Conservation (phyloP, 495 filamentous ascomycete species). For the Oidiodendron maius region DNA sequence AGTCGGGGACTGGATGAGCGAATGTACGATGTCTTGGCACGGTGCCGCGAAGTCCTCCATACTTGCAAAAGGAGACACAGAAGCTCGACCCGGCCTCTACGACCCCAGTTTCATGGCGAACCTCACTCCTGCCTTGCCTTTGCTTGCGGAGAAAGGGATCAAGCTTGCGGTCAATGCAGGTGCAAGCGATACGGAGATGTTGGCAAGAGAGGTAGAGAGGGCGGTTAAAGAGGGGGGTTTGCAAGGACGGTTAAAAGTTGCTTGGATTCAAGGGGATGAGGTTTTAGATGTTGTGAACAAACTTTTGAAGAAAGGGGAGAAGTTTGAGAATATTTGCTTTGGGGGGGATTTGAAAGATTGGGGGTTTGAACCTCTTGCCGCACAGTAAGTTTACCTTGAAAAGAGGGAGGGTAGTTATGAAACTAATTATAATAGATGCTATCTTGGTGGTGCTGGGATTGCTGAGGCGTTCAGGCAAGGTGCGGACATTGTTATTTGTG, state of each 20-base stretch:
- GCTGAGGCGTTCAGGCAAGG: constrained; percentile 41
- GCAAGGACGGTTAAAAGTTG: constrained; percentile 37
- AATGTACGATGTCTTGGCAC: constrained; percentile 22
- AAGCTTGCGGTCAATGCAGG: constrained; percentile 57
- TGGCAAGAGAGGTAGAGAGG: constrained; percentile 38
- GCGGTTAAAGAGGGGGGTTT: constrained; percentile 26
- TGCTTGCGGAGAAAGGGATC: constrained; percentile 42
- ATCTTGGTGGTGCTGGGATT: constrained; percentile 48
- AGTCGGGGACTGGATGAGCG: constrained; percentile 50
- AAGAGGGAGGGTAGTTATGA: neutral
- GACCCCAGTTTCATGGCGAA: constrained; percentile 41
- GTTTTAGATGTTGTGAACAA: constrained; percentile 5
- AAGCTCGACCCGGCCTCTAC: constrained; percentile 48
- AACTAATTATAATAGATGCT: constrained; percentile 14
- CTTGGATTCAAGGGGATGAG: constrained; percentile 41
- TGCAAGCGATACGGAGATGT: constrained; percentile 40
- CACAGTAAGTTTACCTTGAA: constrained; percentile 24
- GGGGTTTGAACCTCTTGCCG: constrained; percentile 48
- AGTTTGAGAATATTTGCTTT: constrained; percentile 14
- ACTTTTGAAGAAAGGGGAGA: constrained; percentile 3
- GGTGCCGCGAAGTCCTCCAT: constrained; percentile 3
- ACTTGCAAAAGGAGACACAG: neutral
- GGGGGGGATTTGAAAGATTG: constrained; percentile 25
- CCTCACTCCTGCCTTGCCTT: constrained; percentile 2
- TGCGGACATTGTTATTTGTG: constrained; percentile 53